phyloP scores from a whole-genome alignment of 2,329 filamentous ascomycete species.

The Fusarium bactridioides region DNA sequence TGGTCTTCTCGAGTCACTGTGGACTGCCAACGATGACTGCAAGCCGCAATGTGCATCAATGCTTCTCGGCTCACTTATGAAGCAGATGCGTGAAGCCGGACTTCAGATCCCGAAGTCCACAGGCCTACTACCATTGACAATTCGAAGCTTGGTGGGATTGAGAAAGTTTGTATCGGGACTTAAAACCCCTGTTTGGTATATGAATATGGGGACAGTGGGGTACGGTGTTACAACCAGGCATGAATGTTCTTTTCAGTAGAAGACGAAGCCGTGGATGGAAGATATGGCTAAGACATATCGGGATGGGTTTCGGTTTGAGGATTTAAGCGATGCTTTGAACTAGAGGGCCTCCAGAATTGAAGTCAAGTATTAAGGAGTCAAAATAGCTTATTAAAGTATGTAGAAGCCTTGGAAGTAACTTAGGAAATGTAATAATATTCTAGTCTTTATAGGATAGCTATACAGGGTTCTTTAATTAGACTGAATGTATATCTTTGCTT shows the following conservation, averaged over 20 bases:
- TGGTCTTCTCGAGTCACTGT: neutral
- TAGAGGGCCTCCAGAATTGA: no score
- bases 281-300: neutral
- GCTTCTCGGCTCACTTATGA: neutral
- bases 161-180: neutral
- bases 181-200: neutral
- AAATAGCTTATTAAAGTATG: neutral
- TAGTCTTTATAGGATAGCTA: no score
- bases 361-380: rapidly evolving
- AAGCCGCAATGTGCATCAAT: neutral
- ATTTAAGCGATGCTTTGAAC: neutral
- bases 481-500: no score
- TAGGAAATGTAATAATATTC: no score
- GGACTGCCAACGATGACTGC: neutral
- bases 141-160: neutral
- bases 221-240: neutral
- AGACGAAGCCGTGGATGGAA: neutral
- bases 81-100: neutral
- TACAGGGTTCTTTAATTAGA: no score
- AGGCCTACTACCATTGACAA: neutral
- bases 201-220: neutral
- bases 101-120: neutral
- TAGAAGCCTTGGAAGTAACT: no score
- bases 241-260: neutral
- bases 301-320: neutral